A percentile compares a stretch with the other conserved stretches of the same genome.
phyloP scores from a whole-genome alignment of 2,329 filamentous ascomycete species.

The Colletotrichum sp. region DNA sequence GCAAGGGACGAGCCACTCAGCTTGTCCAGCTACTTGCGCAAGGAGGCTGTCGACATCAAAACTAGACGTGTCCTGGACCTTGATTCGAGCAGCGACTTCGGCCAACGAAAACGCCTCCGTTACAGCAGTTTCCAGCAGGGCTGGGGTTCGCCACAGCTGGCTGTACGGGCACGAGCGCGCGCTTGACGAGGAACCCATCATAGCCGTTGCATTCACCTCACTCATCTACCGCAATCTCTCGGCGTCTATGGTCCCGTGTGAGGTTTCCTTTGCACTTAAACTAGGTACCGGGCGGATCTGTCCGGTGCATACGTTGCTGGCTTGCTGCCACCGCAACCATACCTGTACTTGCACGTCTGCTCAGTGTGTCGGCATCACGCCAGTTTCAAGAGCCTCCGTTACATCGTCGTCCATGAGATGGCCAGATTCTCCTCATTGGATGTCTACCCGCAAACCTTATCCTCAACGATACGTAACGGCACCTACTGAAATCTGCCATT shows the following conservation, averaged over 20 bases:
- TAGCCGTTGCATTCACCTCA: neutral
- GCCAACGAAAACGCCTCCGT: neutral
- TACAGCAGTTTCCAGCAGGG: neutral
- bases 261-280: neutral
- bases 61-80: neutral
- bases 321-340: neutral
- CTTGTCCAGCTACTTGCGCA: neutral
- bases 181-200: neutral
- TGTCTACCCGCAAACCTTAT: neutral
- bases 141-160: neutral
- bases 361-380: neutral
- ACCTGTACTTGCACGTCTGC: neutral
- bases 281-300: neutral
- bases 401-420: neutral
- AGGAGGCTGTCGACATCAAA: neutral
- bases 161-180: neutral
- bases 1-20: neutral
- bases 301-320: neutral
- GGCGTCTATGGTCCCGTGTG: neutral
- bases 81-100: neutral
- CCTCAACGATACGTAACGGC: neutral
- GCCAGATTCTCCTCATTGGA: neutral
- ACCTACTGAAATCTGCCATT: neutral
- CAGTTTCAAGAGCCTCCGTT: neutral
- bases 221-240: neutral